Evolutionary conservation across 1,284 basidiomycete species (phyloP).

Genomic region (Marasmius fiardii): DNA sequence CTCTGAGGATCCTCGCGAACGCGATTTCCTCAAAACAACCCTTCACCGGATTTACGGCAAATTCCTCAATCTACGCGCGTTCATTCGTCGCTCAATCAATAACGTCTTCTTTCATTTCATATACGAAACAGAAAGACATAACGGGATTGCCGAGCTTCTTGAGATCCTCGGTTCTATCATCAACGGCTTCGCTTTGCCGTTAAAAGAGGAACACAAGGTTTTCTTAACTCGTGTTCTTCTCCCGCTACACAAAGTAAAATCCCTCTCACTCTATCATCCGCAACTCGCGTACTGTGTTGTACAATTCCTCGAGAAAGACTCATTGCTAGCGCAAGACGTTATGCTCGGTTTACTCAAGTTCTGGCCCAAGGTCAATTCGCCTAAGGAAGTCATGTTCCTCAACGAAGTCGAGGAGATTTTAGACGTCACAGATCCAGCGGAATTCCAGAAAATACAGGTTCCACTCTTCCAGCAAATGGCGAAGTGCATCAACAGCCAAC

Average conservation of each 20-base stretch:
- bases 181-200: constrained; percentile 97
- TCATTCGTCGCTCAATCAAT: constrained; percentile 99
- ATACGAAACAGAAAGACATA: constrained; percentile 98
- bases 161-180: constrained; percentile 99
- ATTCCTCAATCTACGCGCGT: constrained; percentile 97
- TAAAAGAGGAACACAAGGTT: constrained; percentile 99
- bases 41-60: constrained; percentile 99
- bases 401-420: constrained; percentile 99
- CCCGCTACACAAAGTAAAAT: constrained; percentile 98
- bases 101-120: constrained; percentile 99
- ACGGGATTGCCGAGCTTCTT: constrained; percentile 97
- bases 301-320: constrained; percentile 98
- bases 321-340: constrained; percentile 91
- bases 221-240: constrained; percentile 97
- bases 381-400: constrained; percentile 99
- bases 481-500: constrained; percentile 97
- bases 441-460: constrained; percentile 96
- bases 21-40: constrained; percentile 99
- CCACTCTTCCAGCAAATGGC: constrained; percentile 94
- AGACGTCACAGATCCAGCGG: constrained; percentile 95
- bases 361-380: constrained; percentile 99
- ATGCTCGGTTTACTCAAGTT: constrained; percentile 92
- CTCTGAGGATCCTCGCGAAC: constrained; percentile 97
- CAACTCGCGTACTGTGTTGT: constrained; percentile 99
- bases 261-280: constrained; percentile 94